Evolutionary conservation across 371 early-diverging fungal species (phyloP).

Genomic region (Mortierella sp.): DNA sequence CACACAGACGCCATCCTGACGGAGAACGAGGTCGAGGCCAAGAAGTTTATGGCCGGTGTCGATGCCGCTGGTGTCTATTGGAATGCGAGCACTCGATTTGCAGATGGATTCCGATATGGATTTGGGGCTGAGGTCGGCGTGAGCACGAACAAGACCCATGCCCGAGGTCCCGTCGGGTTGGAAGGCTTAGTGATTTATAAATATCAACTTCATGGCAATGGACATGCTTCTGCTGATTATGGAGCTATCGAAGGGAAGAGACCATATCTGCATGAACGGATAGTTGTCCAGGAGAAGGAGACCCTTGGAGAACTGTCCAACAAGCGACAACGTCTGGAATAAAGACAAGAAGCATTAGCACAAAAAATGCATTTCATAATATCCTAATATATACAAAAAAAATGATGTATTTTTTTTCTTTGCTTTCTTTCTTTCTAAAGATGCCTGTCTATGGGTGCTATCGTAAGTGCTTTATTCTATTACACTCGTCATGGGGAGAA

Average conservation of each 20-base stretch:
- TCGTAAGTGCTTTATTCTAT: no score
- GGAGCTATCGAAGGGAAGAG: slow-evolving; percentile 77
- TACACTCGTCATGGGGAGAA: no score
- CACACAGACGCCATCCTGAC: slow-evolving; percentile 96
- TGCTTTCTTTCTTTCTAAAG: no score
- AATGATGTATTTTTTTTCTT: no score
- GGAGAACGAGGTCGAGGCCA: slow-evolving; percentile 76
- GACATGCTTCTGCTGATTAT: slow-evolving; percentile 86
- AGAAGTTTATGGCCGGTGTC: slow-evolving; percentile 88
- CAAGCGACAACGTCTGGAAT: slow-evolving; percentile 23
- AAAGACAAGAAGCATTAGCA: slow-evolving; percentile 3
- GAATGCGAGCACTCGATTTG: slow-evolving; percentile 96
- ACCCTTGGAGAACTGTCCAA: slow-evolving; percentile 17
- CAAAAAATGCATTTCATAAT: neutral
- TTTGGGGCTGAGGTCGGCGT: slow-evolving; percentile 98
- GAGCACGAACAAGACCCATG: slow-evolving; percentile 98
- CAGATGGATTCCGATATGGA: slow-evolving; percentile 98
- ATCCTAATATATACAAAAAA: neutral
- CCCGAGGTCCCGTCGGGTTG: slow-evolving; percentile 96
- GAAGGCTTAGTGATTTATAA: slow-evolving; percentile 98
- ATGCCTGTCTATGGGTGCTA: no score
- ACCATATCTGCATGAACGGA: slow-evolving; percentile 76
- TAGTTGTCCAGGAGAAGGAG: slow-evolving; percentile 54
- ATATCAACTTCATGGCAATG: slow-evolving; percentile 90
- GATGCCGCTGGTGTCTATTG: slow-evolving; percentile 98